Conservation (phyloP, 768 basidiomycete species). For the Lepiota brunneoincarnata region DNA sequence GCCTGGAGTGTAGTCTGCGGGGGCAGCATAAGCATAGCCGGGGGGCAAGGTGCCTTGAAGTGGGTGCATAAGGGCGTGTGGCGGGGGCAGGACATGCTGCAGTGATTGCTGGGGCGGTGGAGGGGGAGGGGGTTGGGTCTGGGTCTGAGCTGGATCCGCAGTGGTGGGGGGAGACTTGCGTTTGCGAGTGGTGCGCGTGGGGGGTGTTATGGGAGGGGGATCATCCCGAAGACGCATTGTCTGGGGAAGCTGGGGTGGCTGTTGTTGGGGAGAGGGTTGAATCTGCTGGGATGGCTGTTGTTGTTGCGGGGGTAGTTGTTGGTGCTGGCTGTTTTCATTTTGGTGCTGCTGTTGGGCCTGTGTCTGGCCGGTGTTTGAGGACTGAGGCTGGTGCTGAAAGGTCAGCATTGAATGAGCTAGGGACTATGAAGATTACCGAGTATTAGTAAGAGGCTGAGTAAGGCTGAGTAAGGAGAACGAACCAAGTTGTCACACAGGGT, state of each 20-base stretch:
- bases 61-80: conserved; percentile 51
- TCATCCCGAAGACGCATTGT: conserved; percentile 67
- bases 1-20: conserved; percentile 53
- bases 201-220: conserved; percentile 41
- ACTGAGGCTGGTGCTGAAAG: conserved; percentile 31
- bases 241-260: conserved; percentile 16
- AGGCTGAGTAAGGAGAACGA: conserved; percentile 25
- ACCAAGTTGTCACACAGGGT: conserved; percentile 11
- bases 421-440: conserved; percentile 23
- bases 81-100: conserved; percentile 55
- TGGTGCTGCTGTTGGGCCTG: conserved; percentile 20
- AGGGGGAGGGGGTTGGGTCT: conserved; percentile 22
- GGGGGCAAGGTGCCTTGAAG: conserved; percentile 45
- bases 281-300: conserved; percentile 17
- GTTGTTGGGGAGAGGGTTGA: conserved; percentile 13
- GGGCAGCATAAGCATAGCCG: conserved; percentile 42
- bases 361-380: conserved; percentile 28
- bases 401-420: conserved; percentile 32
- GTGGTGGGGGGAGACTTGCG: conserved; percentile 62
- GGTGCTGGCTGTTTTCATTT: conserved; percentile 14
- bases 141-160: conserved; percentile 27
- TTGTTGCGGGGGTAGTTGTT: conserved; percentile 16
- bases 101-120: conserved; percentile 32
- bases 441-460: conserved; percentile 52
- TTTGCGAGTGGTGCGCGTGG: conserved; percentile 52